These are phyloP conservation scores for Fusarium verrucosum DNA, from an alignment of 2,329 filamentous ascomycete genomes.

Conservation along the genomic window DNA sequence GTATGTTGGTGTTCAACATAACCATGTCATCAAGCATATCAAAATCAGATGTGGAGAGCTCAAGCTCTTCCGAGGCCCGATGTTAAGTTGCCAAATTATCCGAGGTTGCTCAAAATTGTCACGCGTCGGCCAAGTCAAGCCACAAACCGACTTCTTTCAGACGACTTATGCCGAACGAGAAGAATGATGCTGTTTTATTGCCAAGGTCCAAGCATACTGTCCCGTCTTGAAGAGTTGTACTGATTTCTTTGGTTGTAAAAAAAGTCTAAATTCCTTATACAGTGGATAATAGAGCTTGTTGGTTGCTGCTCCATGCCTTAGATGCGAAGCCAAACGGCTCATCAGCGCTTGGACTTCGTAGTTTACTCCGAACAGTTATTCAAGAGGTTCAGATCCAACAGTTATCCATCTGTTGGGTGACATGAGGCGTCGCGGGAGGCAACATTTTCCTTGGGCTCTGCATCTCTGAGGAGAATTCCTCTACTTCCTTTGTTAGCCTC, in stretches of 20 bases:
- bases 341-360: background rate
- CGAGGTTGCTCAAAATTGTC: background rate
- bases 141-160: background rate
- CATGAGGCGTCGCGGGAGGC: background rate
- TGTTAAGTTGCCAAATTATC: background rate
- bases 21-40: background rate
- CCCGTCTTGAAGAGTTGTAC: background rate
- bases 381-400: background rate
- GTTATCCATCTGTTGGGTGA: background rate
- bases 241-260: background rate
- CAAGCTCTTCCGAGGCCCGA: background rate
- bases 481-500: too few species aligned
- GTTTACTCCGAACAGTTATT: background rate
- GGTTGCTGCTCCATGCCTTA: background rate
- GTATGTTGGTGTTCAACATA: too few species aligned
- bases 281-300: background rate
- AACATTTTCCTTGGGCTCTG: background rate
- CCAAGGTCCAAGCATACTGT: background rate
- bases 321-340: background rate
- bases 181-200: background rate
- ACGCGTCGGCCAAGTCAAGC: background rate
- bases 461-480: background rate
- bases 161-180: background rate
- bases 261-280: background rate
- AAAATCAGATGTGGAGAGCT: background rate